These are phyloP conservation scores for Yarrowia deformans DNA, from an alignment of 805 yeast species.

Conservation along the genomic window DNA sequence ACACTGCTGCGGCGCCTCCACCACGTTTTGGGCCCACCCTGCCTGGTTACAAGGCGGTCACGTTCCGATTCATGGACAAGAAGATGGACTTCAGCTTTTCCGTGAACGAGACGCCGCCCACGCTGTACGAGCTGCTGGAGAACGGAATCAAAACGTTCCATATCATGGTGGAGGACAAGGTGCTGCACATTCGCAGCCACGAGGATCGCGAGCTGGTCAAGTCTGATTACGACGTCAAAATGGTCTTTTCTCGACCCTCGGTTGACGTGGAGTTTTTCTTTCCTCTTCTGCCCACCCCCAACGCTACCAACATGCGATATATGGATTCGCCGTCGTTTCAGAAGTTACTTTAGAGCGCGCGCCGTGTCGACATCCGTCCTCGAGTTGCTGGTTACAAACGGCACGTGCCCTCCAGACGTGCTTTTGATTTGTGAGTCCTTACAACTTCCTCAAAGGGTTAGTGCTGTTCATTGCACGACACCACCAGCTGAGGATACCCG, in stretches of 20 bases:
- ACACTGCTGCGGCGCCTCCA: background rate
- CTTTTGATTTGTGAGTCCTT: background rate
- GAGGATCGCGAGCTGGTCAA: conserved; percentile 33
- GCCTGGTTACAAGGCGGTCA: conserved; percentile 45
- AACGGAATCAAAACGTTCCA: conserved; percentile 78
- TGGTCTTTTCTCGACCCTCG: conserved; percentile 21
- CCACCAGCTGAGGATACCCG: background rate
- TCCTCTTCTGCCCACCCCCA: conserved; percentile 29
- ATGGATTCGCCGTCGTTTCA: conserved; percentile 36
- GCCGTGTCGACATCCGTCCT: no score
- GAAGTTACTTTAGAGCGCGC: background rate
- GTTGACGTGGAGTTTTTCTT: conserved; percentile 38
- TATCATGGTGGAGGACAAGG: conserved; percentile 53
- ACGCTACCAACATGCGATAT: conserved; percentile 2
- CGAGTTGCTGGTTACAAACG: no score
- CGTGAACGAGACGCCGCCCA: conserved; percentile 77
- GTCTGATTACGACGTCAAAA: conserved; percentile 34
- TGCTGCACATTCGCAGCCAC: conserved; percentile 44
- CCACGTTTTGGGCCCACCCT: conserved; percentile 25
- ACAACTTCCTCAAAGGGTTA: background rate
- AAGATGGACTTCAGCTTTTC: conserved; percentile 68
- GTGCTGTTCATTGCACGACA: background rate
- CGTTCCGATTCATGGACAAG: conserved; percentile 47
- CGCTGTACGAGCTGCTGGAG: conserved; percentile 74
- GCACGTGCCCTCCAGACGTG: no score